These are phyloP conservation scores for button mushroom (Agaricus bisporus) DNA, from an alignment of 768 basidiomycete genomes.

Conservation along the genomic window DNA sequence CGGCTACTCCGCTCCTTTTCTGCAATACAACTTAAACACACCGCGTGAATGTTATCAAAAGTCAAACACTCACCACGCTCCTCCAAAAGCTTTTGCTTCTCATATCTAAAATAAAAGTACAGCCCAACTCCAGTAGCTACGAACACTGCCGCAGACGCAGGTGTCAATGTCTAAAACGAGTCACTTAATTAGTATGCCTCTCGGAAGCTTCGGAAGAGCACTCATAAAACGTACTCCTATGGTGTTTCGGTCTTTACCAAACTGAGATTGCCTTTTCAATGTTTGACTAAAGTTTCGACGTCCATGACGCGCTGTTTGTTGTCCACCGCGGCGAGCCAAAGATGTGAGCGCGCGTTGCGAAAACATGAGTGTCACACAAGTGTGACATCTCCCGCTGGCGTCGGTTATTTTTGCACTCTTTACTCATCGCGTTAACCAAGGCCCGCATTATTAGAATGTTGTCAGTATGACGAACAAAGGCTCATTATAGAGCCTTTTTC, in stretches of 20 bases:
- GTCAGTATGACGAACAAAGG: no score
- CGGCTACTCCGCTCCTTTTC: constrained; percentile 71
- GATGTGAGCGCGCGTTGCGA: no score
- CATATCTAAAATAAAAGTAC: constrained; percentile 82
- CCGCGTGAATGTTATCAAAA: neutral
- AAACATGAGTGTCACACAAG: no score
- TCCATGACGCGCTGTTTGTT: neutral
- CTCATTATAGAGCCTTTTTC: no score
- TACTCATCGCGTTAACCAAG: no score
- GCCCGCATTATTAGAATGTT: no score
- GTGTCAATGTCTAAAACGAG: constrained; percentile 77
- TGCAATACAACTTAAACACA: constrained; percentile 20
- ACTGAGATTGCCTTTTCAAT: constrained; percentile 3
- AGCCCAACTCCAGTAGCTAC: constrained; percentile 77
- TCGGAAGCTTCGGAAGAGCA: neutral
- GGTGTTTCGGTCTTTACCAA: constrained; percentile 1
- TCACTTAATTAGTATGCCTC: neutral
- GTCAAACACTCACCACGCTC: constrained; percentile 55
- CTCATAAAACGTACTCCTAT: constrained; percentile 5
- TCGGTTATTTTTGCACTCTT: no score
- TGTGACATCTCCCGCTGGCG: no score
- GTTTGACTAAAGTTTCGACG: neutral
- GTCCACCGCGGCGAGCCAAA: no score
- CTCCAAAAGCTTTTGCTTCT: constrained; percentile 75
- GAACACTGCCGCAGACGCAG: constrained; percentile 77